Evolutionary conservation across 2,329 filamentous ascomycete species (phyloP), one percentile per base, ranked within the genome.

Genomic region (Coniochaeta pulveracea): DNA sequence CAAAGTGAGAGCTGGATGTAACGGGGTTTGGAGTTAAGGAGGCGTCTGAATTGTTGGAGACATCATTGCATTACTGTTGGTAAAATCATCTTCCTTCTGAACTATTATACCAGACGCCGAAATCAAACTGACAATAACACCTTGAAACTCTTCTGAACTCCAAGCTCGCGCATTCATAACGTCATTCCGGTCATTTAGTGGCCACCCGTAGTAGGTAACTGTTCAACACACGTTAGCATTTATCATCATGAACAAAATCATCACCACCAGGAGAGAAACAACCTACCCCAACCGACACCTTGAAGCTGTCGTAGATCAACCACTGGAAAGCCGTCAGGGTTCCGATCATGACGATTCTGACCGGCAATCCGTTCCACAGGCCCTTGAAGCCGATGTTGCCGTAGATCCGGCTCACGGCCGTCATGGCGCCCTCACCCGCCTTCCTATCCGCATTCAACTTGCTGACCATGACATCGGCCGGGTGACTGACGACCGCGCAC

Each of bases 351-450:
- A 93, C 76, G 49, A 94, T 94, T 37, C 71, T 55, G 32, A 93
- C 81, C 0, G 83, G 80, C 27, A 95, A 61, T 7, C 88, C 88
- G 50, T 93, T 93, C 88, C 88, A 94, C 18, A 95, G 69, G n/a
- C 88, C 88, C 11, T 47, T 47, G 57, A 94, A 93, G 19, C 86
- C 86, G 49, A 93, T 91, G 23, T 93, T 82, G 48, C 69, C 73
- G 62, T 93, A 93, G 48, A 94, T 91, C 27, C 85, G 72, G 37
- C 72, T 61, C 45, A 84, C 72, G n/a, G 82, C 85, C 23, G 69
- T 66, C 12, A 80, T 83, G 42, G 89, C 85, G 2, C 72, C 74
- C 62, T 94, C 86, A 19, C 85, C 84, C 3, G 80, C 56, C 51
- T 76, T 66, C 34, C 85, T 77, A 47, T 78, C 78, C 19, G 84